These are phyloP conservation scores for Arthrobotrys musiformis DNA, from an alignment of 2,329 filamentous ascomycete species.

Conservation along the genomic window DNA sequence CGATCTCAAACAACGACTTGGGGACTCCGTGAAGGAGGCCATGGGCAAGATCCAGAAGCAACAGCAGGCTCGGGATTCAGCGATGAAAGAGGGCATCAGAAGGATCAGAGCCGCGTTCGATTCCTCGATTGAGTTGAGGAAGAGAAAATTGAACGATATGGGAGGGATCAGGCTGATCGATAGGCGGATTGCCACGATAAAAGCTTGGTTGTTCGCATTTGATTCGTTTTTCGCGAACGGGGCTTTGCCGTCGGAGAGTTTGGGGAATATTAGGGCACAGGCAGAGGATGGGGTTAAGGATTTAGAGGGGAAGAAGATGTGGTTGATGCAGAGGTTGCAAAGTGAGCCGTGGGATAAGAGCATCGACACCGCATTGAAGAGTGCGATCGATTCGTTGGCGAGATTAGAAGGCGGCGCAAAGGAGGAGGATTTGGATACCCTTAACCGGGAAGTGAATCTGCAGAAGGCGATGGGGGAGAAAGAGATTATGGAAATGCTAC, in stretches of 20 bases:
- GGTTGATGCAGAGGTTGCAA: conserved; percentile 84
- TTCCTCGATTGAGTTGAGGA: conserved; percentile 78
- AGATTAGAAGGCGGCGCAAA: conserved; percentile 73
- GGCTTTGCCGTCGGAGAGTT: conserved; percentile 72
- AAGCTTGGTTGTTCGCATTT: conserved; percentile 91
- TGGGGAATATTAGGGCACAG: conserved; percentile 83
- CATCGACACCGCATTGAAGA: conserved; percentile 86
- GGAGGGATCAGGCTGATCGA: conserved; percentile 85
- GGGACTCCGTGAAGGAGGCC: conserved; percentile 82
- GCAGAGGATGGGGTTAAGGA: conserved; percentile 89
- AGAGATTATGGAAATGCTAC: conserved; percentile 77
- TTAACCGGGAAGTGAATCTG: conserved; percentile 85
- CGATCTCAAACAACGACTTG: conserved; percentile 91
- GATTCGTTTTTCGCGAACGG: conserved; percentile 78
- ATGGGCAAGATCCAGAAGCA: conserved; percentile 93
- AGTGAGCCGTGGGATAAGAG: conserved; percentile 87
- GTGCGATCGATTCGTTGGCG: conserved; percentile 81
- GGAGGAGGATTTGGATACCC: conserved; percentile 75
- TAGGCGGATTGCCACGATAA: conserved; percentile 84
- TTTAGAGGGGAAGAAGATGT: conserved; percentile 87
- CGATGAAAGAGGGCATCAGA: conserved; percentile 79
- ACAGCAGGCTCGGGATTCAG: conserved; percentile 80
- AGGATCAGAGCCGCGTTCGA: conserved; percentile 86
- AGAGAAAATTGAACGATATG: conserved; percentile 81
- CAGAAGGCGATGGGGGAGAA: conserved; percentile 84